Conservation (phyloP, 495 filamentous ascomycete genomes). For the Amphirosellinia nigrospora region DNA sequence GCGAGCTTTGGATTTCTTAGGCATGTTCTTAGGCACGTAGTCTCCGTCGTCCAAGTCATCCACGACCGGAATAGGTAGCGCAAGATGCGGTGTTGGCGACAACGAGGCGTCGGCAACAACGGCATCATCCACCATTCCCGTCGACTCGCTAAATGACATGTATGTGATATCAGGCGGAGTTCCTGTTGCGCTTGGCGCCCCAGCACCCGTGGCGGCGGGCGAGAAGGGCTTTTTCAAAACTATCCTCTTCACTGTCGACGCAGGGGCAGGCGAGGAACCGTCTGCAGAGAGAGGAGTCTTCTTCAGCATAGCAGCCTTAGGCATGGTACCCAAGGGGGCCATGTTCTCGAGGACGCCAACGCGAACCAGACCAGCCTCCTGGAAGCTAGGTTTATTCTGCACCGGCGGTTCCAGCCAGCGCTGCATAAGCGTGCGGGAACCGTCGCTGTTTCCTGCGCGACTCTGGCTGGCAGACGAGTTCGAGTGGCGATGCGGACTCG, state of each 20-base stretch:
- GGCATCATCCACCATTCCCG: constrained; percentile 5
- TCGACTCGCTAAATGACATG: constrained; percentile 12
- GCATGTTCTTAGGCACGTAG: constrained; percentile 38
- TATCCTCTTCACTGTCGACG: constrained; percentile 44
- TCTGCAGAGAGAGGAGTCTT: constrained; percentile 39
- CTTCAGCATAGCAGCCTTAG: constrained; percentile 56
- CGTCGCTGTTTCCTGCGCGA: constrained; percentile 41
- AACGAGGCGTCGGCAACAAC: constrained; percentile 24
- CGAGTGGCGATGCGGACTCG: constrained; percentile 56
- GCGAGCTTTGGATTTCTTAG: constrained; percentile 36
- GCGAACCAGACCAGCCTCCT: constrained; percentile 67
- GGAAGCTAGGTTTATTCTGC: constrained; percentile 71
- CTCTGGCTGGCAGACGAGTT: constrained; percentile 39
- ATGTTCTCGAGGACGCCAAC: constrained; percentile 72
- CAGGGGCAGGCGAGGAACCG: constrained; percentile 30
- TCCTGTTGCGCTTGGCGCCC: constrained; percentile 19
- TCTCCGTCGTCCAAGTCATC: constrained; percentile 32
- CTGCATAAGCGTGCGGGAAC: constrained; percentile 51
- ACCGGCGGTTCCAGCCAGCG: constrained; percentile 76
- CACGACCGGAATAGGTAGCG: constrained; percentile 20
- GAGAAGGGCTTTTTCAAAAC: constrained; percentile 45
- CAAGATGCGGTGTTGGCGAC: constrained; percentile 33
- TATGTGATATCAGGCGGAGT: constrained; percentile 21
- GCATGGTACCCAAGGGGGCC: constrained; percentile 69
- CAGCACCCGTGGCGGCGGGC: constrained; percentile 27